Evolutionary conservation across 768 basidiomycete species (phyloP), one percentile per base, ranked within the genome.

Genomic region (Cystofilobasidium capitatum): DNA sequence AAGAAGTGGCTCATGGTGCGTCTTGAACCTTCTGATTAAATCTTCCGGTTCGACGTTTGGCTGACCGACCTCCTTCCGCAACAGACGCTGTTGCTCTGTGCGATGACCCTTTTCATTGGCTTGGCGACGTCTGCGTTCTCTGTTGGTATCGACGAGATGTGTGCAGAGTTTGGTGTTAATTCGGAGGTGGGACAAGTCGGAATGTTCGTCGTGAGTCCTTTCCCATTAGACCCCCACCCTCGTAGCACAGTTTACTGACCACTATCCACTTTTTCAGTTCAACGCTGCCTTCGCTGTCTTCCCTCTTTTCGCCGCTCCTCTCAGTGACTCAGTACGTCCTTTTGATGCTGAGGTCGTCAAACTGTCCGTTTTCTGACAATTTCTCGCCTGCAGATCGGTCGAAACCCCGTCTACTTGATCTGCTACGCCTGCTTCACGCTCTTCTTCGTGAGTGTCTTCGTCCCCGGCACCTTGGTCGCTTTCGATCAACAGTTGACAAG

Each of bases 121-220:
- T 44, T 67, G 3, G 66, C 66, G 0, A 62, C 66, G 3, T 66
- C 65, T 1, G 65, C 65, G n/a, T 66, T 49, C 59, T 66, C 58
- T 39, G 66, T 67, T 16, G 66, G 66, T n/a, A 67, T 67, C 20
- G 10, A 40, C 7, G 5, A 36, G 3, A 67, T 66, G 65, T 60
- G 45, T 17, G 35, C 0, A 17, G 65, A 66, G 37, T 66, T 60
- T 20, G 65, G 58, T 24, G 55, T 64, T 1, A 51, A 64, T 39
- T 49, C 63, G 14, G 63, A 64, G 35, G 66, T 67, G 20, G 66
- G 66, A 2, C 66, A 67, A 31, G 66, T 67, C 20, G 66, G 66
- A 13, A 67, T 67, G 66, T 64, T 40, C n/a, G 44, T 40, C 4
- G 39, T 45, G 17, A n/a, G 44, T 45, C 0, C 36, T 5, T 9